Evolutionary conservation across 202 grass and related monocot species (phyloP), one percentile per base, ranked within the genome.

Genomic region (Elaeis oleifera): DNA sequence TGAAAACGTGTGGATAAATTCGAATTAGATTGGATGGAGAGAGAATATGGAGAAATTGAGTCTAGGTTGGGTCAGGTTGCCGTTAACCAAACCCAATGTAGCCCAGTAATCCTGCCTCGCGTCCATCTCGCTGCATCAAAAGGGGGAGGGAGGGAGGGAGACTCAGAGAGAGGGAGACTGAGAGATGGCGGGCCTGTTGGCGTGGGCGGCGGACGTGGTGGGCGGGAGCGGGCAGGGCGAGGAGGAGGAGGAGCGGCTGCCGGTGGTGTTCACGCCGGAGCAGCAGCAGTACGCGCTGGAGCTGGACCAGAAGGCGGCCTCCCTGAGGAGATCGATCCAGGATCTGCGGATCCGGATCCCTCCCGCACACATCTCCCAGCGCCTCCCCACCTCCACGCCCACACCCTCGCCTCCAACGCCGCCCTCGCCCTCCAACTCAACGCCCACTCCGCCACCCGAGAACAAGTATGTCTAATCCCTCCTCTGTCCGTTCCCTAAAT

Each of bases 151-250:
- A 6, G 36, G 11, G 57, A 44, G 5, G 0, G 51, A 13, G 1
- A 16, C 18, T 0, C 4, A 52, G 14, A 3, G n/a, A 17, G 67
- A 29, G 61, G 50, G 1, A 9, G 39, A 7, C 16, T 3, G 7
- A 56, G 52, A 56, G 59, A 96, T 96, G 91, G 81, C 87, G 21
- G 91, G 91, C 60, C 73, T 96, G 75, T 71, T 90, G 28, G 91
- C 91, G 8, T 96, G 91, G 91, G 91, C 87, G 9, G 91, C 84
- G 6, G 84, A 96, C 68, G 87, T 96, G 23, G 91, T 96, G 52
- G 79, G 79, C 23, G 87, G 83, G n/a, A 64, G 73, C 21, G 87
- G 76, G n/a, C 62, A 76, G 50, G 60, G 61, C 11, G 86, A 79
- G 11, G 57, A 64, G 59, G 78, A 77, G 50, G 64, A 69, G 21